phyloP scores from a whole-genome alignment of 148 eudicot genomes.

The Camellia japonica region DNA sequence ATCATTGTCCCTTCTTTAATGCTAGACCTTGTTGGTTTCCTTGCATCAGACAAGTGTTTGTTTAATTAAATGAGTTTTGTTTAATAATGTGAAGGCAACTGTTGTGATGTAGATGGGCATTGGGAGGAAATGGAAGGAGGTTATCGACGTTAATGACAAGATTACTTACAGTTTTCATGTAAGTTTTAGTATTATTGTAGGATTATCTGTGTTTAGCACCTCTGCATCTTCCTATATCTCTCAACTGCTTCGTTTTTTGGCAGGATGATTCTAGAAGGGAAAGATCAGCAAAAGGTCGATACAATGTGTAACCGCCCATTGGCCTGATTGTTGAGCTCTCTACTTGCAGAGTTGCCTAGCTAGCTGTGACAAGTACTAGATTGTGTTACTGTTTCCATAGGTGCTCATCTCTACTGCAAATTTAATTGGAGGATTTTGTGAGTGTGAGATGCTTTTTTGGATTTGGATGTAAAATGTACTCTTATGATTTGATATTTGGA shows the following conservation, averaged over 20 bases:
- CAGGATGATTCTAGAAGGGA: slow-evolving; percentile 19
- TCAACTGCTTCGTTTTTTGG: neutral
- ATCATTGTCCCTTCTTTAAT: too few species aligned
- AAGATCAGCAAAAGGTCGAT: slow-evolving; percentile 14
- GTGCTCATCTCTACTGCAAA: neutral
- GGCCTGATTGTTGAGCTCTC: neutral
- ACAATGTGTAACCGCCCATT: neutral
- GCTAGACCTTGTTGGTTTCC: too few species aligned
- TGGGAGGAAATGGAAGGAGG: slow-evolving; percentile 93
- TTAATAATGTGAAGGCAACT: neutral
- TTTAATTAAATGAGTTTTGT: neutral
- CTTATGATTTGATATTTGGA: neutral
- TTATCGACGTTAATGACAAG: slow-evolving; percentile 60
- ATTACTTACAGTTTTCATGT: slow-evolving; percentile 72
- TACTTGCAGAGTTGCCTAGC: neutral
- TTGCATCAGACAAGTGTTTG: too few species aligned
- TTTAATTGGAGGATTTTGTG: neutral
- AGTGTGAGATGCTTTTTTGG: neutral
- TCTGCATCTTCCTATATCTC: neutral
- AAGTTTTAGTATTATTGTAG: slow-evolving; percentile 15
- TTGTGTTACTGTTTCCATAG: neutral
- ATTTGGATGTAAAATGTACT: neutral
- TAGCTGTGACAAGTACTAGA: too few species aligned
- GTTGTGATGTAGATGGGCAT: slow-evolving; percentile 61
- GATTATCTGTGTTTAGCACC: neutral